phyloP scores from a whole-genome alignment of 202 grass and related monocot species.

The Sporobolus alterniflorus region DNA sequence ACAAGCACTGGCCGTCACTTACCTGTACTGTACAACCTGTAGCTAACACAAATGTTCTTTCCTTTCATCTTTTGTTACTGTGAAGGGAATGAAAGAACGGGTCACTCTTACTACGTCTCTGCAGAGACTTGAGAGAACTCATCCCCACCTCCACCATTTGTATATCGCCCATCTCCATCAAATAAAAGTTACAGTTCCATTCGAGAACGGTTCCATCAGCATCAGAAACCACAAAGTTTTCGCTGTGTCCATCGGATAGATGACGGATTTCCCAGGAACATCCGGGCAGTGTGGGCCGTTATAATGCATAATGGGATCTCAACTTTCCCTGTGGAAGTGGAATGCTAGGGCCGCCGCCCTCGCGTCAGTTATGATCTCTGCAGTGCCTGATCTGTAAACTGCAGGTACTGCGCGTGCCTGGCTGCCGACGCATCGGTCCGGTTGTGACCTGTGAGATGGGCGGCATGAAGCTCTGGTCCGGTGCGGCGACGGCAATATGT shows the following conservation, averaged over 20 bases:
- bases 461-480: slow-evolving; percentile 8
- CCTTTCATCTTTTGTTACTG: slow-evolving; percentile 45
- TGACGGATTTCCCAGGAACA: neutral
- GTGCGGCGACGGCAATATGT: slow-evolving; percentile 27
- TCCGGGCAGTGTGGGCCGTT: neutral
- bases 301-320: slow-evolving; percentile 4
- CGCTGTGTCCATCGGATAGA: neutral
- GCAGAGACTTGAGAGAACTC: neutral
- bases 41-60: slow-evolving; percentile 8
- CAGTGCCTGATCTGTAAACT: slow-evolving; percentile 8
- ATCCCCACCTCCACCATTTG: slow-evolving; percentile 5
- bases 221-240: neutral
- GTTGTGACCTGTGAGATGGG: slow-evolving; percentile 20
- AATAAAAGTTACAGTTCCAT: slow-evolving; percentile 34
- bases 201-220: neutral
- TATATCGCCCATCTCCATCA: slow-evolving; percentile 30
- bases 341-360: slow-evolving; percentile 24
- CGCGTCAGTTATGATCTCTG: slow-evolving; percentile 12
- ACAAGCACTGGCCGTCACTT: slow-evolving; percentile 6
- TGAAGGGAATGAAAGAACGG: slow-evolving; percentile 36
- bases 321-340: neutral
- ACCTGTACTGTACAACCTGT: slow-evolving; percentile 9
- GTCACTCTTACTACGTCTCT: neutral
- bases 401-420: slow-evolving; percentile 17
- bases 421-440: slow-evolving; percentile 8